A percentile compares a stretch with the other conserved stretches of the same genome.
Evolutionary conservation across 2,329 filamentous ascomycete species (phyloP).

Genomic region (Calonectria leucothoes): DNA sequence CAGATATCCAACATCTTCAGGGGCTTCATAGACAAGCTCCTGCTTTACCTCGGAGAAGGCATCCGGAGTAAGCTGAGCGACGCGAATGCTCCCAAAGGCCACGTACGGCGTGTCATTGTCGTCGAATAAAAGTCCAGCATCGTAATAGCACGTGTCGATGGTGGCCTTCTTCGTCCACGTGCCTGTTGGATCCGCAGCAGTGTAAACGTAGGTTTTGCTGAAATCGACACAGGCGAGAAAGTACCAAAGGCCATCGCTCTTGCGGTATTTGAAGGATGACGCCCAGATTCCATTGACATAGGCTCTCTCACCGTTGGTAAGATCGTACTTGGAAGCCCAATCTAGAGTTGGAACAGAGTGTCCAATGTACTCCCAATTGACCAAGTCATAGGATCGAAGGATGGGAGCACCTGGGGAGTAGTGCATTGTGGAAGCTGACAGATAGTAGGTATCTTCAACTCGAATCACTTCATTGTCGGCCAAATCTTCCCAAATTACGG

Average conservation of each 20-base stretch:
- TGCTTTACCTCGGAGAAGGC: conserved; percentile 57
- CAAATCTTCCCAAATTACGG: conserved; percentile 66
- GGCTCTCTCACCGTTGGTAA: conserved; percentile 52
- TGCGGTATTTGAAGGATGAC: conserved; percentile 62
- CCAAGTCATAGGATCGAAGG: conserved; percentile 65
- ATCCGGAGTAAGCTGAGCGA: conserved; percentile 63
- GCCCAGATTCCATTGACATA: conserved; percentile 68
- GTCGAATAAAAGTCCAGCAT: conserved; percentile 68
- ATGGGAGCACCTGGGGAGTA: conserved; percentile 68
- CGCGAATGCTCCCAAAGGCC: conserved; percentile 62
- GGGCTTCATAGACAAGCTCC: conserved; percentile 54
- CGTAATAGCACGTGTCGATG: conserved; percentile 65
- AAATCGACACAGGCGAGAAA: conserved; percentile 68
- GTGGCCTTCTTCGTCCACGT: conserved; percentile 55
- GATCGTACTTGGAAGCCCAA: conserved; percentile 61
- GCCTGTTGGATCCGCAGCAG: conserved; percentile 53
- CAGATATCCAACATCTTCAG: conserved; percentile 45
- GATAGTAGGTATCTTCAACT: conserved; percentile 63
- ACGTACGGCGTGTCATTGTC: conserved; percentile 71
- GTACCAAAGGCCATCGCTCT: conserved; percentile 62
- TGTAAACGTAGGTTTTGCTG: conserved; percentile 64
- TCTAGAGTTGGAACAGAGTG: conserved; percentile 58
- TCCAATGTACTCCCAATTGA: conserved; percentile 60
- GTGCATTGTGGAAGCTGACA: conserved; percentile 66
- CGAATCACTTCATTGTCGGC: conserved; percentile 66